Conservation (phyloP, 2,329 filamentous ascomycete genomes). For the Colletotrichum sp. region DNA sequence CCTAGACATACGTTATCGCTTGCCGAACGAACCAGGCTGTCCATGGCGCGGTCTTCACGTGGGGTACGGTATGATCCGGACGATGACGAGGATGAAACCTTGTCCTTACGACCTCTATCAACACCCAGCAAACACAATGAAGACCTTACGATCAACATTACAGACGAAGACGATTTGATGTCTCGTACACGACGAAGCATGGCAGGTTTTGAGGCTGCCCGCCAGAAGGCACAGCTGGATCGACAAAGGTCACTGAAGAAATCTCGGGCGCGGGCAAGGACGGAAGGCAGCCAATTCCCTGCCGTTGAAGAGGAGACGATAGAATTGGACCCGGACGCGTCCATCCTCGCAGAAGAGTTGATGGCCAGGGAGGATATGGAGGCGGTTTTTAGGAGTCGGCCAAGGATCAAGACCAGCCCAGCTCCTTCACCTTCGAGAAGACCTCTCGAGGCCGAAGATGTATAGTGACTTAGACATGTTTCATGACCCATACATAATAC, state of each 20-base stretch:
- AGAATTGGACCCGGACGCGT: constrained; percentile 36
- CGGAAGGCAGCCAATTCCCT: constrained; percentile 52
- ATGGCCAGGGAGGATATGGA: constrained; percentile 78
- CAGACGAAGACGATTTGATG: constrained; percentile 55
- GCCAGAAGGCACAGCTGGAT: constrained; percentile 66
- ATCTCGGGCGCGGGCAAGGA: constrained; percentile 36
- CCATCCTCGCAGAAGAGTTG: constrained; percentile 69
- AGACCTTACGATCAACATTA: constrained; percentile 28
- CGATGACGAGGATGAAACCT: constrained; percentile 34
- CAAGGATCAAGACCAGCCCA: constrained; percentile 80
- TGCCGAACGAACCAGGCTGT: constrained; percentile 80
- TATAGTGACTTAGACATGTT: neutral
- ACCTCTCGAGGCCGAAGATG: neutral
- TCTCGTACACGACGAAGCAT: constrained; percentile 66
- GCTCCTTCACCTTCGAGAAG: constrained; percentile 51
- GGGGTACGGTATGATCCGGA: constrained; percentile 25
- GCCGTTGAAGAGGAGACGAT: constrained; percentile 46
- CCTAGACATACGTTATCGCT: constrained; percentile 66
- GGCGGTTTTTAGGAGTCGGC: constrained; percentile 84
- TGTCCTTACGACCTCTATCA: constrained; percentile 13
- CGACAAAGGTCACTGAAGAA: constrained; percentile 55
- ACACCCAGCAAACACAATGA: neutral
- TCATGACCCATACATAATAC: neutral
- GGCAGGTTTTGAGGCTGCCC: constrained; percentile 65
- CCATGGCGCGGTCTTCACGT: constrained; percentile 71